Evolutionary conservation across 495 filamentous ascomycete genomes (phyloP), one percentile per base, ranked within the genome.

Genomic region (Aspergillus avenaceus): DNA sequence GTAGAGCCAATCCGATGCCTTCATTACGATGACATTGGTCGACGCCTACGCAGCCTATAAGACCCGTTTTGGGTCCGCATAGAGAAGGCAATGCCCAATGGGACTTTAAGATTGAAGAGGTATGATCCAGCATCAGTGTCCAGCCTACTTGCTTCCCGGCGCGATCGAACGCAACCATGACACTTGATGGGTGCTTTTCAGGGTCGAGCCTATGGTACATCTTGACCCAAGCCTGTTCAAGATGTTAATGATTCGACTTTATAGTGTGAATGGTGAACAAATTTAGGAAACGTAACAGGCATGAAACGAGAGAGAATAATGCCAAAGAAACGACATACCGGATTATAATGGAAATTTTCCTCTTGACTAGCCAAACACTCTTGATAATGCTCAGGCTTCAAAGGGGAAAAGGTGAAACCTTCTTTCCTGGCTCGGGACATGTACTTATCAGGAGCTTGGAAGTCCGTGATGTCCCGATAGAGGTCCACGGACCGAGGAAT

Each of bases 11-110:
- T 2, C 75, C 76, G 19, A 78, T 61, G 4, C 76, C 76, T 25
- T 60, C 63, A 12, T 63, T 64, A 12, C 76, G 65, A 31, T 67
- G 60, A 1, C 50, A 54, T 21, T 50, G 45, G 53, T 80, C 74
- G 25, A 78, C 69, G 22, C 76, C 76, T 8, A 80, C 76, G 43
- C 67, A 72, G 1, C 70, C 76, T 26, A 80, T 78, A 18, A 79
- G 53, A 0, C 76, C 76, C 0, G 75, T 77, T 13, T 71, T 63
- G 13, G 71, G 64, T n/a, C 68, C 65, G 16, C 67, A 72, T 0
- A 73, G 61, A 19, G 71, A 65, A 1, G 73, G 66, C 49, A 78
- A 74, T 9, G 73, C 75, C 67, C 76, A 78, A 16, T 58, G 48
- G n/a, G 62, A 9, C 21, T 67, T 60, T 5, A 77, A 44, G 2